Conservation (phyloP, 371 early-diverging fungal species). For the Mortierella sp. region DNA sequence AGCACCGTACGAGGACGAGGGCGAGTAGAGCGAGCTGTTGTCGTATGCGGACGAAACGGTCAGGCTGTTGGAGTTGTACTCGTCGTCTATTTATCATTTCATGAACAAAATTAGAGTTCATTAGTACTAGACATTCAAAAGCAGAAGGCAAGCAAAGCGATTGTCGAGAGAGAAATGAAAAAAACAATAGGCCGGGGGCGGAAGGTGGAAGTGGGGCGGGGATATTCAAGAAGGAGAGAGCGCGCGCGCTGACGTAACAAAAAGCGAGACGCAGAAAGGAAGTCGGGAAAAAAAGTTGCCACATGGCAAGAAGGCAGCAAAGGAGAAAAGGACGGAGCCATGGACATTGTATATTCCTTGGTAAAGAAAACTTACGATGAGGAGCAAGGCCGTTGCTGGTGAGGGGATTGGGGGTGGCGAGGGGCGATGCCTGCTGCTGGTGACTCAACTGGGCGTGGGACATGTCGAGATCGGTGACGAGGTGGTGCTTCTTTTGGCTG, state of each 20-base stretch:
- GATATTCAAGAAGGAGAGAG: not conserved
- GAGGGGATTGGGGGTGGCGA: constrained; percentile 32
- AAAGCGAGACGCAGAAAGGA: not conserved
- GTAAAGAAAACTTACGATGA: constrained; percentile 40
- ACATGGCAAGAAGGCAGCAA: not conserved
- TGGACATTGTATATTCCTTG: constrained; percentile 49
- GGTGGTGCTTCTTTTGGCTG: constrained; percentile 29
- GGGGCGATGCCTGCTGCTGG: constrained; percentile 28
- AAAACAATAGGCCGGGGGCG: no score
- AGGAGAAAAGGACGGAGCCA: not conserved
- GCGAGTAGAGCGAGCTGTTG: constrained; percentile 33
- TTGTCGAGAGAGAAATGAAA: not conserved
- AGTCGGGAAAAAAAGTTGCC: not conserved
- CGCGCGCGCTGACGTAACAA: constrained; percentile 8
- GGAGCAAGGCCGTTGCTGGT: constrained; percentile 14
- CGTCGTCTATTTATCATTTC: constrained; percentile 23
- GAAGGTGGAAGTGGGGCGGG: not conserved
- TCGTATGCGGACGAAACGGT: constrained; percentile 23
- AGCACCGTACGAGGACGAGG: not conserved
- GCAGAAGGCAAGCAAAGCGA: not conserved
- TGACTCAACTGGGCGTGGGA: constrained; percentile 21
- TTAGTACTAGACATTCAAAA: constrained; percentile 26
- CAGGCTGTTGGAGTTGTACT: constrained; percentile 27
- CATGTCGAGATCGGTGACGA: constrained; percentile 37
- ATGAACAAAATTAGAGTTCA: constrained; percentile 14